Evolutionary conservation across 2,329 filamentous ascomycete species (phyloP).

Genomic region (Verticillium klebahnii): DNA sequence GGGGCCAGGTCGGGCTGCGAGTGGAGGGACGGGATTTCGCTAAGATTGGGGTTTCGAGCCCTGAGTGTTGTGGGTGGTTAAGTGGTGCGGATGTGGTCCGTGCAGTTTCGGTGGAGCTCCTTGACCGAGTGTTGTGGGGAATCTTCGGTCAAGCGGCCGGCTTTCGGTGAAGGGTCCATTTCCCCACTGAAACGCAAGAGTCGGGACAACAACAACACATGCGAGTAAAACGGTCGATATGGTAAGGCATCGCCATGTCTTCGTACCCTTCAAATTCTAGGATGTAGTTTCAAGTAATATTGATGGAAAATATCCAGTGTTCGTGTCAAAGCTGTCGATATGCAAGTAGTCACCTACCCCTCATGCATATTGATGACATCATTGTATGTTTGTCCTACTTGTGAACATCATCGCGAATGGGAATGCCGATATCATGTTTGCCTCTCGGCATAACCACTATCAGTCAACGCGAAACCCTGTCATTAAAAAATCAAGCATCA

Average conservation of each 20-base stretch:
- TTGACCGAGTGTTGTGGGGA: not conserved
- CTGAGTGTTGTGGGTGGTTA: conserved; percentile 1
- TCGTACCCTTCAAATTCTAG: no score
- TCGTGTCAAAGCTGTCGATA: not conserved
- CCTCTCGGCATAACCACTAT: not conserved
- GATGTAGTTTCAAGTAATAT: not conserved
- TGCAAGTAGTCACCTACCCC: not conserved
- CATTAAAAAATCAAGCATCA: not conserved
- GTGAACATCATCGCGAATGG: not conserved
- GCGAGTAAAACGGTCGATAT: not conserved
- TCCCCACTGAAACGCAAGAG: not conserved
- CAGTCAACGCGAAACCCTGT: not conserved
- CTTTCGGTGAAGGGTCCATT: not conserved
- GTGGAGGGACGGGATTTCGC: conserved; percentile 1
- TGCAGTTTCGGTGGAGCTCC: not conserved
- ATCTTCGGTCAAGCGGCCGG: not conserved
- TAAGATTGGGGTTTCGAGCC: conserved; percentile 18
- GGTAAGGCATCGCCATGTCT: not conserved
- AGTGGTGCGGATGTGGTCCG: not conserved
- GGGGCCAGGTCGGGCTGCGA: not conserved
- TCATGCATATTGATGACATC: not conserved
- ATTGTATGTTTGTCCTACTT: not conserved
- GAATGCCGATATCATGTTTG: no score
- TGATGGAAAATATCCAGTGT: not conserved
- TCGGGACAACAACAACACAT: not conserved